Conservation (phyloP, 768 basidiomycete species). For the Trametes cubensis region DNA sequence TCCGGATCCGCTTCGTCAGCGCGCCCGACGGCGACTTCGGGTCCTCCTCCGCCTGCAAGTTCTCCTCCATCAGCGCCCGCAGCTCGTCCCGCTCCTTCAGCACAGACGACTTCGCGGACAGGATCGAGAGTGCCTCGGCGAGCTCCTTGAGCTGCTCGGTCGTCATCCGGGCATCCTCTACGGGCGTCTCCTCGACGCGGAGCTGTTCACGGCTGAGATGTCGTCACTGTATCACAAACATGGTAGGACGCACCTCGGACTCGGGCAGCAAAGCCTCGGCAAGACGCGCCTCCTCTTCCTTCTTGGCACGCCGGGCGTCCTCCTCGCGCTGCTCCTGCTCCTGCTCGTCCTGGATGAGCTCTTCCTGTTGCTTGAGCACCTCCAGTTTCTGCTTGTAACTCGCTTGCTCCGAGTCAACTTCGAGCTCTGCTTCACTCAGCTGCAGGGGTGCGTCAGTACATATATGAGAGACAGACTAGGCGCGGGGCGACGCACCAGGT, state of each 20-base stretch:
- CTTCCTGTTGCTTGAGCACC: slow-evolving; percentile 96
- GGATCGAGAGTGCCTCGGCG: slow-evolving; percentile 84
- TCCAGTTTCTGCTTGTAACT: slow-evolving; percentile 99
- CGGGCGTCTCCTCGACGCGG: slow-evolving; percentile 54
- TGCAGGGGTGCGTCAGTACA: slow-evolving; percentile 35
- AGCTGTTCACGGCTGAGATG: slow-evolving; percentile 44
- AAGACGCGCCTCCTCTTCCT: slow-evolving; percentile 73
- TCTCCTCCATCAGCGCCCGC: slow-evolving; percentile 90
- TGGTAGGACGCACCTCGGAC: slow-evolving; percentile 60
- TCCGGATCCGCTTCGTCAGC: slow-evolving; percentile 93
- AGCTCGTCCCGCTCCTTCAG: slow-evolving; percentile 96
- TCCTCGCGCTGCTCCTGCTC: slow-evolving; percentile 98
- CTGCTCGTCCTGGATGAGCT: slow-evolving; percentile 98
- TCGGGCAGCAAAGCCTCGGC: slow-evolving; percentile 87
- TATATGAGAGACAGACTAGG: background rate
- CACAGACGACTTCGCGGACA: slow-evolving; percentile 93
- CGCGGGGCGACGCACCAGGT: slow-evolving; percentile 62
- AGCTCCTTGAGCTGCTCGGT: slow-evolving; percentile 94
- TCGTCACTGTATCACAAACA: background rate
- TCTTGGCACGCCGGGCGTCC: slow-evolving; percentile 83
- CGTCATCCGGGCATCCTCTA: slow-evolving; percentile 85
- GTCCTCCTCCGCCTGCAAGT: slow-evolving; percentile 86
- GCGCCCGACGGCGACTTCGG: slow-evolving; percentile 81
- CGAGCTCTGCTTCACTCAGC: slow-evolving; percentile 97
- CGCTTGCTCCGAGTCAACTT: slow-evolving; percentile 91